phyloP scores from a whole-genome alignment of 208 protist species.

The Polymyxa betae region DNA sequence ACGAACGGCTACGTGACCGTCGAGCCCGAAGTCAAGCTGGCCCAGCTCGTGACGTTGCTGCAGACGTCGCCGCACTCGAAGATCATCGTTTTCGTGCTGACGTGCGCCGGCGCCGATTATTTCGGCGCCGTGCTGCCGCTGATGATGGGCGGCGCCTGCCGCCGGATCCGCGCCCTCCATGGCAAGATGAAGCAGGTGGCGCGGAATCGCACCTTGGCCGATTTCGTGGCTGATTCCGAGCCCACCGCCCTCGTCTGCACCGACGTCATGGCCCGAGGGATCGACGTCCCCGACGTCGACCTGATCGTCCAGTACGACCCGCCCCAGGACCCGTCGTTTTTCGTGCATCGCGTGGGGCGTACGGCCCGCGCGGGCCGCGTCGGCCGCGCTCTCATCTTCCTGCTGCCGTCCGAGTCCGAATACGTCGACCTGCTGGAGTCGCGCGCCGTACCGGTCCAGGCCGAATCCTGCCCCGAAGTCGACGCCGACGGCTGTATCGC shows the following conservation, averaged over 20 bases:
- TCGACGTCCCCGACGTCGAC: constrained; percentile 84
- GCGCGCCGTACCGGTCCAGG: neutral
- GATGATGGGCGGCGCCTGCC: constrained; percentile 49
- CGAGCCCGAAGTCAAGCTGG: constrained; percentile 69
- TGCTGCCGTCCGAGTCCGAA: constrained; percentile 67
- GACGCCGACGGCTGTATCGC: neutral
- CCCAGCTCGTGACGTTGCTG: constrained; percentile 72
- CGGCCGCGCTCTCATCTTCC: constrained; percentile 74
- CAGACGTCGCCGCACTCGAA: constrained; percentile 60
- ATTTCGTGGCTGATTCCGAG: neutral
- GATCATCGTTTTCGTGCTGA: constrained; percentile 80
- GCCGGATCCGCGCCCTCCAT: constrained; percentile 67
- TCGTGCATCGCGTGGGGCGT: constrained; percentile 82
- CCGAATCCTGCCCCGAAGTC: neutral
- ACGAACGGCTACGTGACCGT: constrained; percentile 71
- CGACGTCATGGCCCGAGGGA: constrained; percentile 80
- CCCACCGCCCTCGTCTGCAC: constrained; percentile 76
- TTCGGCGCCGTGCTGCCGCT: constrained; percentile 63
- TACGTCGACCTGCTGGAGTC: constrained; percentile 64
- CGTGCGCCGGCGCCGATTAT: constrained; percentile 79
- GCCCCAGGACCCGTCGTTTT: constrained; percentile 73
- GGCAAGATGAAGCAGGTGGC: constrained; percentile 73
- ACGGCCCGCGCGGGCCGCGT: constrained; percentile 75
- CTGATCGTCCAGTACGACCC: constrained; percentile 81
- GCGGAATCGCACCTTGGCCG: constrained; percentile 60